Evolutionary conservation across 2,329 filamentous ascomycete species (phyloP), one percentile per base, ranked within the genome.

Genomic region (Colletotrichum gigasporum): DNA sequence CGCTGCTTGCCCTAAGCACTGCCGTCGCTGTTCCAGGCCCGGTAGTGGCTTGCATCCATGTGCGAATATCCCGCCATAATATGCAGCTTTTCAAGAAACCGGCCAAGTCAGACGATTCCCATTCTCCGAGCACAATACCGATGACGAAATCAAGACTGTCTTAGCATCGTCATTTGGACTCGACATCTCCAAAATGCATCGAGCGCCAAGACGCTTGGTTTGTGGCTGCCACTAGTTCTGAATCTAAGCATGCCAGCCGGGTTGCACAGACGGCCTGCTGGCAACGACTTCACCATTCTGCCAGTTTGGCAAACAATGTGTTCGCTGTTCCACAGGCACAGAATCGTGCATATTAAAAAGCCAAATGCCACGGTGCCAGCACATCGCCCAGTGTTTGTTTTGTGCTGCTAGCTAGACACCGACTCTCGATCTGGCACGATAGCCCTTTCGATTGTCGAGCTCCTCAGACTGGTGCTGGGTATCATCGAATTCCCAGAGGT

Each of bases 241-340:
- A 16, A 5, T 48, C 24, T 10, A 26, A 14, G 37, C 24, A 52
- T 59, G 28, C 30, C 9, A 14, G 20, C 7, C 14, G 28, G 12
- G 11, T 39, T 37, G 12, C 44, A 18, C 18, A 58, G 54, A 47
- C 44, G 30, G 30, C 28, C 16, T n/a, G 34, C 34, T 11, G 45
- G 52, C 14, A 16, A 45, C 59, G 54, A 59, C 54, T 44, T 59
- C 37, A 45, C 30, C 54, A 32, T 42, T 32, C n/a, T 10, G 4
- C 11, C 18, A 16, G 39, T 34, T 30, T 16, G 18, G 20, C 12
- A n/a, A 14, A 14, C 22, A 11, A 16, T 7, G 12, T n/a, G n/a
- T n/a, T n/a, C n/a, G n/a, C n/a, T n/a, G n/a, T n/a, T n/a, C n/a
- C n/a, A n/a, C n/a, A 22, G 18, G 16, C 18, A 42, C 16, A 11